phyloP scores from a whole-genome alignment of 768 basidiomycete genomes.

The Pluteus cervinus region DNA sequence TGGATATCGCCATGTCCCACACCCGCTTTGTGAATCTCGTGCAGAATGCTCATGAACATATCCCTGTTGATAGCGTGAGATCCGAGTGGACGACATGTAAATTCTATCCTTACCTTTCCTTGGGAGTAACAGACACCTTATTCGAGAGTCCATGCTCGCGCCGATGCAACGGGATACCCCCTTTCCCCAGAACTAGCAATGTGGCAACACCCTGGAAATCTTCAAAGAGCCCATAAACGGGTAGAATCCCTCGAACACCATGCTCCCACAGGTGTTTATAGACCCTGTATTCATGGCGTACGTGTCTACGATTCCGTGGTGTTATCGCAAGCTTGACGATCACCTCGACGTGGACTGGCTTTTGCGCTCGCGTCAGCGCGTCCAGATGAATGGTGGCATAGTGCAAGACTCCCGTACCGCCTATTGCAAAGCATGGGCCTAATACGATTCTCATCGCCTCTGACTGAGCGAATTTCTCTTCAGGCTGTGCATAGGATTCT shows the following conservation, averaged over 20 bases:
- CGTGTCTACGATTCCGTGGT: neutral
- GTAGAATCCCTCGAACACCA: neutral
- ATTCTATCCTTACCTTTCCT: no score
- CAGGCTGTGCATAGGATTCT: no score
- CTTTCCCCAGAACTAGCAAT: neutral
- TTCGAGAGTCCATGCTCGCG: no score
- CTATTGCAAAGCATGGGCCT: neutral
- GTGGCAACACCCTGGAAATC: neutral
- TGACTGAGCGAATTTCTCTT: no score
- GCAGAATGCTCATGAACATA: no score
- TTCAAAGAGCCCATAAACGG: neutral
- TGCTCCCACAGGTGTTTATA: neutral
- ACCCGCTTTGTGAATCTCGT: neutral
- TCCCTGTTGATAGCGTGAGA: no score
- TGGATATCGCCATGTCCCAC: constrained; percentile 1
- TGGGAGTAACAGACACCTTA: no score
- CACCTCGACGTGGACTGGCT: no score
- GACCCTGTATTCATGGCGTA: constrained; percentile 2
- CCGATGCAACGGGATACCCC: neutral
- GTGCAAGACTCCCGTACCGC: neutral
- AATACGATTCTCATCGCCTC: neutral
- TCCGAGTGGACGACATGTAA: no score
- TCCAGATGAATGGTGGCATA: neutral
- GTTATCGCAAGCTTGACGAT: constrained; percentile 1
- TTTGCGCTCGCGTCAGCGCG: no score